Conservation (phyloP, 805 yeast genomes). For the Wickerhamomyces ciferrii region DNA sequence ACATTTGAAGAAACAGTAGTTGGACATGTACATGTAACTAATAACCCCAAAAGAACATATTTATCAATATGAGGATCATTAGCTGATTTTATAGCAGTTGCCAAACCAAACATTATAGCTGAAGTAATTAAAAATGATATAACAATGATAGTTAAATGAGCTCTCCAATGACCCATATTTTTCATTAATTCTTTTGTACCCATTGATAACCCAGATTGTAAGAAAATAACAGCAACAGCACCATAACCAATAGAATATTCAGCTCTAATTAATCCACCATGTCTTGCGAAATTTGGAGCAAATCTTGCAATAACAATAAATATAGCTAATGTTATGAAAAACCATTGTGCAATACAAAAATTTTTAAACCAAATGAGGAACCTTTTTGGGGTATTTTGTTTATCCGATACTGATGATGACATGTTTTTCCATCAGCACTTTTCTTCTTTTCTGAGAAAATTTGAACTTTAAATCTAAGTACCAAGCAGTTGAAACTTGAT, state of each 20-base stretch:
- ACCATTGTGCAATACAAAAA: slow-evolving; percentile 53
- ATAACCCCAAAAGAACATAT: slow-evolving; percentile 77
- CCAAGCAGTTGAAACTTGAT: no score
- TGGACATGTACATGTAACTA: slow-evolving; percentile 83
- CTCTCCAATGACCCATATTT: slow-evolving; percentile 77
- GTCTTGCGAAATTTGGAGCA: slow-evolving; percentile 80
- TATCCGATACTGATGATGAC: not conserved
- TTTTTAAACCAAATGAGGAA: slow-evolving; percentile 7
- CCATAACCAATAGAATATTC: slow-evolving; percentile 79
- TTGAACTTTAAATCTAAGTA: not conserved
- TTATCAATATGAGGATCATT: slow-evolving; percentile 53
- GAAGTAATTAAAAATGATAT: slow-evolving; percentile 70
- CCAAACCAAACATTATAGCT: slow-evolving; percentile 67
- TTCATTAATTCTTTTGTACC: slow-evolving; percentile 51
- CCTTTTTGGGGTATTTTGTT: not conserved
- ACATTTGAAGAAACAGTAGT: slow-evolving; percentile 91
- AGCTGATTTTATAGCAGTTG: slow-evolving; percentile 58
- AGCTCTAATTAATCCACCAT: slow-evolving; percentile 70
- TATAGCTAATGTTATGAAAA: slow-evolving; percentile 64
- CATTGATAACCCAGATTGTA: slow-evolving; percentile 79
- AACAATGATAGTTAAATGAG: slow-evolving; percentile 65
- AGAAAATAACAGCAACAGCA: slow-evolving; percentile 81
- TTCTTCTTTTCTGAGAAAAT: no score
- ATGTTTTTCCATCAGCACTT: not conserved
- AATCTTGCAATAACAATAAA: slow-evolving; percentile 71